A percentile compares a stretch with the other conserved stretches of the same genome.
Evolutionary conservation across 768 basidiomycete species (phyloP).

Genomic region (Glaciozyma martinii): DNA sequence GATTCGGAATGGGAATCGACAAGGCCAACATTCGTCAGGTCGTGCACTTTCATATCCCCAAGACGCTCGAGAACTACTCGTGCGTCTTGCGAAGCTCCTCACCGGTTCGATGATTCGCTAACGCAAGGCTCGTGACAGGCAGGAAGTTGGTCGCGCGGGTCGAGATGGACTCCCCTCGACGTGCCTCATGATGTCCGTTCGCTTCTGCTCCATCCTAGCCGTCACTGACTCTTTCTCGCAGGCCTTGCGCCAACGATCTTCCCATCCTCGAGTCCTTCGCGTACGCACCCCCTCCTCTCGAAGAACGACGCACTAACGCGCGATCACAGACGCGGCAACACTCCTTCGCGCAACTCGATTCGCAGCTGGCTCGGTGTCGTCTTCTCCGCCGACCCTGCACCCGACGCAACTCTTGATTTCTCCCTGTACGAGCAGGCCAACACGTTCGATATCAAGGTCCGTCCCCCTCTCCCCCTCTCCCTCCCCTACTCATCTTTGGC

Average conservation of each 20-base stretch:
- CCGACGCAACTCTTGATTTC: constrained; percentile 23
- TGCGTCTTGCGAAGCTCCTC: constrained; percentile 63
- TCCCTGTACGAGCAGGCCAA: constrained; percentile 19
- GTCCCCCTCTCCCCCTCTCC: constrained; percentile 7
- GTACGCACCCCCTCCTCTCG: no score
- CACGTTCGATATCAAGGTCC: constrained; percentile 43
- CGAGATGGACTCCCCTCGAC: constrained; percentile 60
- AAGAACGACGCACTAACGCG: no score
- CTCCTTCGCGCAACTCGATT: constrained; percentile 40
- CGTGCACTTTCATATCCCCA: constrained; percentile 61
- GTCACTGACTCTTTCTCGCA: neutral
- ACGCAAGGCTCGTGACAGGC: constrained; percentile 38
- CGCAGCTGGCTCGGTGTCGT: constrained; percentile 25
- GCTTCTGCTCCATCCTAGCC: no score
- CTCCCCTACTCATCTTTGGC: neutral
- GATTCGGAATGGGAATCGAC: constrained; percentile 96
- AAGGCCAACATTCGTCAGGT: constrained; percentile 73
- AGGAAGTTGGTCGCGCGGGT: constrained; percentile 96
- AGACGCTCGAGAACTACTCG: constrained; percentile 45
- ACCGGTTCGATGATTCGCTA: constrained; percentile 27
- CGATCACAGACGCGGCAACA: constrained; percentile 42
- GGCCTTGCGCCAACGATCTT: constrained; percentile 43
- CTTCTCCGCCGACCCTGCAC: constrained; percentile 17
- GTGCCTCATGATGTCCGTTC: constrained; percentile 43
- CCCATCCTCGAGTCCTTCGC: constrained; percentile 43